Evolutionary conservation across 768 basidiomycete genomes (phyloP).

Genomic region (Mycena olivaceomarginata): DNA sequence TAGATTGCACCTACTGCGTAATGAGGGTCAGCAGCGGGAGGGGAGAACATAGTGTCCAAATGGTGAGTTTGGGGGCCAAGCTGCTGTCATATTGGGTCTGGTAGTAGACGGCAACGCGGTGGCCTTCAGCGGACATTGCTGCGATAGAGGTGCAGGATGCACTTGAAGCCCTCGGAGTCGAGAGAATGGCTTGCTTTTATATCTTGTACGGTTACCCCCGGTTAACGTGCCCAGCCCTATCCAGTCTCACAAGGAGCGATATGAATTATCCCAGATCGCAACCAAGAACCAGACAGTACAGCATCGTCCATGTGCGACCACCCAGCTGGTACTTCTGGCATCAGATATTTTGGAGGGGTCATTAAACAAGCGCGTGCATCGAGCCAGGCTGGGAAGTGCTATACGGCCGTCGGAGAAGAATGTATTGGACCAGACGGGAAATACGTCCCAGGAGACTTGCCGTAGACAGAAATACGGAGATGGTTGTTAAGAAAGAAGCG

Average conservation of each 20-base stretch:
- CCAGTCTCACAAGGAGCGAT: background rate
- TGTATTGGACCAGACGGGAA: too few relatives aligned
- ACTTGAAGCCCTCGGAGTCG: background rate
- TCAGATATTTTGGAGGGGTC: too few relatives aligned
- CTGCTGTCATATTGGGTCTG: slow-evolving; percentile 49
- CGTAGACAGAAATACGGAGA: too few relatives aligned
- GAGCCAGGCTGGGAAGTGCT: too few relatives aligned
- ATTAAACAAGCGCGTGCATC: too few relatives aligned
- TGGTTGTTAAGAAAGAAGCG: too few relatives aligned
- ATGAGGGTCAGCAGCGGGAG: slow-evolving; percentile 47
- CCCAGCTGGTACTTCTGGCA: slow-evolving; percentile 7
- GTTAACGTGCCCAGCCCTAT: slow-evolving; percentile 1
- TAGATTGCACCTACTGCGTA: slow-evolving; percentile 38
- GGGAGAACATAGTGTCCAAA: slow-evolving; percentile 48
- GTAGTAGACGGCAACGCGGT: slow-evolving; percentile 50
- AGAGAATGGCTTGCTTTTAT: slow-evolving; percentile 12
- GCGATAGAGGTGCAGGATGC: background rate
- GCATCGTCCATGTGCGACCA: slow-evolving; percentile 15
- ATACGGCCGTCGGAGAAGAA: too few relatives aligned
- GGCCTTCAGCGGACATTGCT: slow-evolving; percentile 43
- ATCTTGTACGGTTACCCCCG: slow-evolving; percentile 16
- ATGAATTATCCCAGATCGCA: background rate
- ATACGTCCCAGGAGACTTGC: too few relatives aligned
- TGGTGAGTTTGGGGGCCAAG: slow-evolving; percentile 33
- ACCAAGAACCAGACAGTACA: background rate